Evolutionary conservation across 345 rosid genomes (phyloP).

Genomic region (Geranium brycei): DNA sequence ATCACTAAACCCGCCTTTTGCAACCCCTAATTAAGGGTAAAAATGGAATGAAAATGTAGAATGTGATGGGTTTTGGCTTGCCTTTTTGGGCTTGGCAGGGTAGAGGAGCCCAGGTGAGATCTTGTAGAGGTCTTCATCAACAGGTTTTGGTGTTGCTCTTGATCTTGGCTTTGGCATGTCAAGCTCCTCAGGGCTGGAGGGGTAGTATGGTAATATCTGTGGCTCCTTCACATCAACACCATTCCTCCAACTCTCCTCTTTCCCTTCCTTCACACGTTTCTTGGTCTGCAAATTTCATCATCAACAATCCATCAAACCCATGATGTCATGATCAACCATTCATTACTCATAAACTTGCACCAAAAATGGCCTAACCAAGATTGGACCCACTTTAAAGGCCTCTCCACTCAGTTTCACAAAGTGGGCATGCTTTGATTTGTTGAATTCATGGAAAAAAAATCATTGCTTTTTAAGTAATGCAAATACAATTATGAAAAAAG

Average conservation of each 20-base stretch:
- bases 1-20: too few relatives aligned
- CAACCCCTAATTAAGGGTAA: too few relatives aligned
- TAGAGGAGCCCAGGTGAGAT: conserved; percentile 62
- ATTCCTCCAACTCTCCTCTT: neutral
- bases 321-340: neutral
- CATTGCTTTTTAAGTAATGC: neutral
- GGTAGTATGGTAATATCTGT: neutral
- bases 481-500: too few relatives aligned
- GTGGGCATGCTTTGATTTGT: too few relatives aligned
- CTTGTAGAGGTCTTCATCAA: conserved; percentile 86
- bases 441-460: neutral
- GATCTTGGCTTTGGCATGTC: neutral
- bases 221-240: conserved; percentile 3
- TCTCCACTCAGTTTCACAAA: too few relatives aligned
- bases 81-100: conserved; percentile 45
- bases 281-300: neutral
- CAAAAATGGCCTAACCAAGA: too few relatives aligned
- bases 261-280: neutral
- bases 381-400: too few relatives aligned
- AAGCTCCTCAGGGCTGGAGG: neutral
- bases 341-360: neutral
- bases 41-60: too few relatives aligned
- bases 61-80: neutral
- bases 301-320: neutral
- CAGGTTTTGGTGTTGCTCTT: conserved; percentile 51